These are phyloP conservation scores for Euphorbia tirucalli DNA, from an alignment of 345 rosid species.

Conservation along the genomic window DNA sequence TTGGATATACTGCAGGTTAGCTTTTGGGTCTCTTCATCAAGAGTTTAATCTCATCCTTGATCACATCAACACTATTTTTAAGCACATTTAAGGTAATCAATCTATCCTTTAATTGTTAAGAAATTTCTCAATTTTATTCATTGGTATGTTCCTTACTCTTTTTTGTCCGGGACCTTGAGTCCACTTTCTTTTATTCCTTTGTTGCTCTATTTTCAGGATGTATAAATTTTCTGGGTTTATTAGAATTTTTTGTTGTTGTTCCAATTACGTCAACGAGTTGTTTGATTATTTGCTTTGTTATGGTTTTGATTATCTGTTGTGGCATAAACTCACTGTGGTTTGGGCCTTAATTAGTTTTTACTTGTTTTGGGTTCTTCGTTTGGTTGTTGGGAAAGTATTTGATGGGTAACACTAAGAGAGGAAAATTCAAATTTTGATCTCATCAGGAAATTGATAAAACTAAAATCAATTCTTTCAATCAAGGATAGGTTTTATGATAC, in stretches of 20 bases:
- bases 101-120: no score
- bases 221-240: neutral
- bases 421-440: neutral
- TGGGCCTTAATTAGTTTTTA: no score
- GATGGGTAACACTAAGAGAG: neutral
- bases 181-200: no score
- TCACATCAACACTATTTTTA: no score
- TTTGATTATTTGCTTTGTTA: neutral
- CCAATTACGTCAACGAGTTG: neutral
- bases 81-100: no score
- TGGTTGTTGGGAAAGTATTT: conserved; percentile 10
- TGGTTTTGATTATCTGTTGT: neutral
- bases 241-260: no score
- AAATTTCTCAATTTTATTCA: no score
- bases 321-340: neutral
- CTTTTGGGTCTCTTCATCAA: no score
- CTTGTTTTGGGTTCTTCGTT: conserved; percentile 14
- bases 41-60: no score
- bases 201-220: conserved; percentile 34
- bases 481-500: neutral
- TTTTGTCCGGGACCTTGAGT: no score
- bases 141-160: no score
- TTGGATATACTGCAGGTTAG: no score
- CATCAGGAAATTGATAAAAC: neutral
- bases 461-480: neutral